phyloP scores from a whole-genome alignment of 208 protist genomes.

The Strigomonas galati region DNA sequence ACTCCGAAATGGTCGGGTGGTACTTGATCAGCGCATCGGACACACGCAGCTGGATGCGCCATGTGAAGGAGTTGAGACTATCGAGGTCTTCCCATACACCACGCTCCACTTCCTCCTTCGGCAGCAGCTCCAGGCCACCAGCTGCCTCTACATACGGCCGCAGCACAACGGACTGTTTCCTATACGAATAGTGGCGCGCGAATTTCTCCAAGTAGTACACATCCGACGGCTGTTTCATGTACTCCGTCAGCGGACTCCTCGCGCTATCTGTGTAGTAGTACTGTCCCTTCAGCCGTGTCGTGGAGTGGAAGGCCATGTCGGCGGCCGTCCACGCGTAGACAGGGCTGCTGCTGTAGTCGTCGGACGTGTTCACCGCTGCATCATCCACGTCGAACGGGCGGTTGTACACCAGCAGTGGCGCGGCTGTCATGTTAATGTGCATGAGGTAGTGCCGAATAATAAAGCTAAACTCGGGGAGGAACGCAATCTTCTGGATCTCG shows the following conservation, averaged over 20 bases:
- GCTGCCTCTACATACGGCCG: constrained; percentile 26
- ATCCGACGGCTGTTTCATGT: constrained; percentile 28
- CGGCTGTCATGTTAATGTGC: constrained; percentile 55
- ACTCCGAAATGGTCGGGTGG: constrained; percentile 55
- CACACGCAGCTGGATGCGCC: constrained; percentile 59
- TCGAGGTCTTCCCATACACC: constrained; percentile 57
- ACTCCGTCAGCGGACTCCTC: constrained; percentile 44
- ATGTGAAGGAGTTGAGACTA: constrained; percentile 59
- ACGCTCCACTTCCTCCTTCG: constrained; percentile 12
- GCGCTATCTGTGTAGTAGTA: constrained; percentile 38
- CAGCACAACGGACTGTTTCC: constrained; percentile 54
- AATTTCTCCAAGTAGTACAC: constrained; percentile 52
- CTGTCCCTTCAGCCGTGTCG: constrained; percentile 34
- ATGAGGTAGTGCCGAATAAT: constrained; percentile 37
- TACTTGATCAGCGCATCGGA: constrained; percentile 46
- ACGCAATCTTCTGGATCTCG: constrained; percentile 44
- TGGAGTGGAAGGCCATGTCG: constrained; percentile 60
- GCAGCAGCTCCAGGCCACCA: constrained; percentile 46
- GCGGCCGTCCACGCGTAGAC: constrained; percentile 57
- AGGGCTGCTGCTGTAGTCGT: constrained; percentile 22
- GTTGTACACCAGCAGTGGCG: constrained; percentile 51
- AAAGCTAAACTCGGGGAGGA: constrained; percentile 81
- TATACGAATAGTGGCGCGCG: constrained; percentile 39
- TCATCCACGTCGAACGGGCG: constrained; percentile 6
- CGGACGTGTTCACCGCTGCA: constrained; percentile 3